Conservation (phyloP, 305 asterid species). For the Fraxinus baroniana region DNA sequence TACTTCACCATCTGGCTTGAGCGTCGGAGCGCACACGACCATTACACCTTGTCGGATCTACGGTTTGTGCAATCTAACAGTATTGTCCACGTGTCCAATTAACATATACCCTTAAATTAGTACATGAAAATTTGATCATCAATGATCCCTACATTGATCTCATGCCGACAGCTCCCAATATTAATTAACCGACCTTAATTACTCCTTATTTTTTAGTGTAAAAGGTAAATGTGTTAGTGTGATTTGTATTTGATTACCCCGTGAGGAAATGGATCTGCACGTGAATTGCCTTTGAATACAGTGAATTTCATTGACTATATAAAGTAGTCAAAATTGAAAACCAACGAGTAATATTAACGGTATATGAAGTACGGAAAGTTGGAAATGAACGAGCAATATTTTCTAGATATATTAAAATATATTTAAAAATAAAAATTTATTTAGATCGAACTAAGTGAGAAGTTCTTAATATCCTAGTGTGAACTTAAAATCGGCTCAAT, state of each 20-base stretch:
- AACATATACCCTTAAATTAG: not conserved
- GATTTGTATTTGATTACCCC: not conserved
- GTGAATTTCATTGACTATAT: not conserved
- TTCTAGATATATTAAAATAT: not conserved
- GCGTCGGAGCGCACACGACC: not conserved
- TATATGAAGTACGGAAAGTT: not conserved
- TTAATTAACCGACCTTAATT: not conserved
- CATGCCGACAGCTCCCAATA: not conserved
- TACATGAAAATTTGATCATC: not conserved
- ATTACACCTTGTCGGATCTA: not conserved
- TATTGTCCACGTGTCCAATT: not conserved
- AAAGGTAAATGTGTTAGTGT: not conserved
- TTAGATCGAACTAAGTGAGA: not conserved
- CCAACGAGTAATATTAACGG: not conserved
- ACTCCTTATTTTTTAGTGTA: not conserved
- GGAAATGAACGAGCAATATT: not conserved
- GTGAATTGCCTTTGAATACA: not conserved
- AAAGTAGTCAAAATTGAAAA: not conserved
- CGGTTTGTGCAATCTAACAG: not conserved
- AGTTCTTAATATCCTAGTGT: not conserved
- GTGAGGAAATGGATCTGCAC: not conserved
- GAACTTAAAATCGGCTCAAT: not conserved
- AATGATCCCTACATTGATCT: not conserved
- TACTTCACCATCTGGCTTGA: not conserved
- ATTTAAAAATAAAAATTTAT: no score